These are phyloP conservation scores for Oryza meyeriana DNA, from an alignment of 176 grass and related monocot species.

Conservation along the genomic window DNA sequence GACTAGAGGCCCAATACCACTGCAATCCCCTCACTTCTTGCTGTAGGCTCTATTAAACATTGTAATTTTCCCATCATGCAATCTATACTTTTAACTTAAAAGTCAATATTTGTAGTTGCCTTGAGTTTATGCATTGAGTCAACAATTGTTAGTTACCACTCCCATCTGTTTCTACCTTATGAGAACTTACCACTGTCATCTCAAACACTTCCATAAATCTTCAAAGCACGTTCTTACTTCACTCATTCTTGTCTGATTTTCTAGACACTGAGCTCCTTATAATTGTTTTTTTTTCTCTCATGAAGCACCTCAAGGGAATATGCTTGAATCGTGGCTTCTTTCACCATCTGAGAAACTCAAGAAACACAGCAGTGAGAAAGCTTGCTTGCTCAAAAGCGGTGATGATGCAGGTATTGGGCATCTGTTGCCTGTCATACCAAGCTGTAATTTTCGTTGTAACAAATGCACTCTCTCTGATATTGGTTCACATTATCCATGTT, in stretches of 20 bases:
- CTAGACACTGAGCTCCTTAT: slow-evolving; percentile 1
- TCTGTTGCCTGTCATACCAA: not conserved
- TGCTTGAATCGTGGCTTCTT: slow-evolving; percentile 71
- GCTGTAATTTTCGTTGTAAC: not conserved
- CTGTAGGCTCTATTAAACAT: not conserved
- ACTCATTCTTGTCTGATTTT: not conserved
- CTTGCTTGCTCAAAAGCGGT: slow-evolving; percentile 23
- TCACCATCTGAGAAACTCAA: slow-evolving; percentile 49
- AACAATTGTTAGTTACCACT: slow-evolving; percentile 7
- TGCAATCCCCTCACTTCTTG: not conserved
- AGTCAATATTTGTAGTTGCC: not conserved
- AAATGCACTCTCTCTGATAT: not conserved
- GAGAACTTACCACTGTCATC: not conserved
- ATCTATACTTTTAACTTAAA: not conserved
- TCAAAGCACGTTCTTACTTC: not conserved
- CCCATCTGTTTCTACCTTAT: not conserved
- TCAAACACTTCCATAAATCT: not conserved
- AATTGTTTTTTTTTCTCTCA: slow-evolving; percentile 6
- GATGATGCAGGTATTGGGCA: slow-evolving; percentile 51
- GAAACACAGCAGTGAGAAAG: slow-evolving; percentile 34
- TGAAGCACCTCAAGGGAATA: slow-evolving; percentile 56
- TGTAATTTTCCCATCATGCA: not conserved
- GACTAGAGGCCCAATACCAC: not conserved
- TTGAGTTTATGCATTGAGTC: not conserved
- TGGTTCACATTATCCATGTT: slow-evolving; percentile 1